These are phyloP conservation scores for Eutrema yunnanense DNA, from an alignment of 345 rosid genomes.

Conservation along the genomic window DNA sequence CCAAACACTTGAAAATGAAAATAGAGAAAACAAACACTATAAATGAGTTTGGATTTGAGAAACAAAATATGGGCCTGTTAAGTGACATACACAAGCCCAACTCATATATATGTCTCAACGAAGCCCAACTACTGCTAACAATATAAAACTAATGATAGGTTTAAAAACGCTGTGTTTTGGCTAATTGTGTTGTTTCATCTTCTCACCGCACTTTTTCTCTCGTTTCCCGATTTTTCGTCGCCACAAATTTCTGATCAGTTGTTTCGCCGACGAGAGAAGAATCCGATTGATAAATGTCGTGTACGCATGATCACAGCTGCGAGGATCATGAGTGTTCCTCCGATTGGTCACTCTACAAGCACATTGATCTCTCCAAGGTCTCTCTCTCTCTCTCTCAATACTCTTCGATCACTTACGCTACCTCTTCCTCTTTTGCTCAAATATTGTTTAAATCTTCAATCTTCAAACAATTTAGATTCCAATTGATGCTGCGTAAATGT, in stretches of 20 bases:
- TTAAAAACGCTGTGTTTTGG: neutral
- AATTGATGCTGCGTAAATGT: neutral
- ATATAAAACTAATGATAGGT: no score
- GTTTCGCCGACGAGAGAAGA: neutral
- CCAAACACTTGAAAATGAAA: neutral
- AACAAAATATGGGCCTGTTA: neutral
- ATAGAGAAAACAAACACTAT: neutral
- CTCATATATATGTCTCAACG: no score
- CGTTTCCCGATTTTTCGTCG: neutral
- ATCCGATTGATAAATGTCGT: conserved; percentile 44
- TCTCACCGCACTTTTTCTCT: neutral
- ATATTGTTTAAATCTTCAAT: neutral
- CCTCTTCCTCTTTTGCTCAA: neutral
- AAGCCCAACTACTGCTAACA: no score
- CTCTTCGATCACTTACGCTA: neutral
- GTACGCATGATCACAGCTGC: conserved; percentile 85
- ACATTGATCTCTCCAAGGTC: conserved; percentile 86
- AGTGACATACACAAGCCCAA: neutral
- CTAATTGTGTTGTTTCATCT: neutral
- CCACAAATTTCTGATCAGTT: neutral
- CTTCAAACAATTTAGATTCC: neutral
- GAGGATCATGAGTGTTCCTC: conserved; percentile 92
- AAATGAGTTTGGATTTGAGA: neutral
- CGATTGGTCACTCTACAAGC: conserved; percentile 92
- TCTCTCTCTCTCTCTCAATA: neutral